Base-by-base conservation (phyloP, 2,329 filamentous ascomycete species). In the Magnaporthales sp. region DNA sequence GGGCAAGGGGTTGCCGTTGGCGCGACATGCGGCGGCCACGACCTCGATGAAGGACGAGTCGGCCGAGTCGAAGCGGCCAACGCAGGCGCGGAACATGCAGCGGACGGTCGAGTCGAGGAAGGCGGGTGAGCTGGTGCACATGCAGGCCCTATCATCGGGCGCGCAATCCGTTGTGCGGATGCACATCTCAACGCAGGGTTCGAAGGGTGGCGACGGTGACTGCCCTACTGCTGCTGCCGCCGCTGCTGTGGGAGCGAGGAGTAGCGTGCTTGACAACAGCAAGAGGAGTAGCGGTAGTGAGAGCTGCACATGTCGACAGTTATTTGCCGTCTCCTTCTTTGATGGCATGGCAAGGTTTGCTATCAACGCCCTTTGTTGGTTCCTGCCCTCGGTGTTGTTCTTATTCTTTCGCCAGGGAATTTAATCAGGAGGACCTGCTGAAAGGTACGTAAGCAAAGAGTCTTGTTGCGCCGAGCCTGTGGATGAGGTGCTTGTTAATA, bases 81-180 rank as follows among this genome's bases (percentile, higher is more conserved):
- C 31, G 58, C 32, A 64, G 24, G 31, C 27, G 38, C 46, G 30
- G 63, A 24, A 67, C n/a, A 71, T 46, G 62, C 70, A 72, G 5
- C 11, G 10, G 11, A 71, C 67, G 9, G 67, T 66, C 11, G 51
- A 30, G 61, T 66, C 68, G 11, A 72, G 68, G n/a, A 72, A 69
- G n/a, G 13, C 11, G 1, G 51, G 38, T 4, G 29, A 32, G 2
- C 24, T 46, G 8, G 68, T 15, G 68, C 70, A 72, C 60, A 72
- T 66, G 63, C 70, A 71, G 22, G 58, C 11, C 19, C 61, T 58
- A 58, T 65, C 65, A 54, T 64, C 30, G 15, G 66, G 13, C 58
- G 61, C 58, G 67, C 70, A 71, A 56, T 70, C 69, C 46, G 29
- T 67, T 51, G 61, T 13, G 54, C 24, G 32, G 27, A 71, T 30